These are phyloP conservation scores for Trichophyton simii DNA, from an alignment of 2,329 filamentous ascomycete genomes.

Conservation along the genomic window DNA sequence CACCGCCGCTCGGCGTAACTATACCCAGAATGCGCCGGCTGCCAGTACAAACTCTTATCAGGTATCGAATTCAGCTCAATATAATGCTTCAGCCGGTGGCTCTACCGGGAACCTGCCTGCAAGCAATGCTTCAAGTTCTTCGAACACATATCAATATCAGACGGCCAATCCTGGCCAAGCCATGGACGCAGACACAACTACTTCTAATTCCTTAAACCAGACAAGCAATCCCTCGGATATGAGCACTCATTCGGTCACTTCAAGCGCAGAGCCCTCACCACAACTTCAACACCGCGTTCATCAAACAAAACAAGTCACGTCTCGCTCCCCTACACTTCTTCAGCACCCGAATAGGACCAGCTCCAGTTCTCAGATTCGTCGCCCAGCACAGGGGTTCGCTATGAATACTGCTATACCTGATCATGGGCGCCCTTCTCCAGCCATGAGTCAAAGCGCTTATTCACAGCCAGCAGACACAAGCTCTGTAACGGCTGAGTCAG, in stretches of 20 bases:
- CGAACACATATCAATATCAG: neutral
- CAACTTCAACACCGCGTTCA: neutral
- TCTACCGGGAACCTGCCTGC: neutral
- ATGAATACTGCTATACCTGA: no score
- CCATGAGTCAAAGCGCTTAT: neutral
- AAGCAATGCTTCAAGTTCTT: neutral
- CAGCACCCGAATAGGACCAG: neutral
- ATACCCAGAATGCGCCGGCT: neutral
- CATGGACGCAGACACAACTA: neutral
- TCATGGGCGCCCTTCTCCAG: neutral
- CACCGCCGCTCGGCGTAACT: constrained; percentile 5
- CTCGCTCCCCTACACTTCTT: constrained; percentile 5
- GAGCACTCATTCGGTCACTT: neutral
- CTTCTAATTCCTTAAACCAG: neutral
- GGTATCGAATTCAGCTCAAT: neutral
- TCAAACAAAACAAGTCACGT: neutral
- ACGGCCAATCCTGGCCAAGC: neutral
- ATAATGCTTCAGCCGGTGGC: neutral
- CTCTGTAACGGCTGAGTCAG: neutral
- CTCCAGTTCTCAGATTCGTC: neutral
- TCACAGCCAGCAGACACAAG: neutral
- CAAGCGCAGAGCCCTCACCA: neutral
- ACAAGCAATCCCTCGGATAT: neutral
- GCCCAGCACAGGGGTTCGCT: neutral
- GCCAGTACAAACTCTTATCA: neutral